Percentiles rank a stretch among this genome's conserved stretches.
These are phyloP conservation scores for Panaeolus papilionaceus DNA, from an alignment of 768 basidiomycete species.

Conservation along the genomic window DNA sequence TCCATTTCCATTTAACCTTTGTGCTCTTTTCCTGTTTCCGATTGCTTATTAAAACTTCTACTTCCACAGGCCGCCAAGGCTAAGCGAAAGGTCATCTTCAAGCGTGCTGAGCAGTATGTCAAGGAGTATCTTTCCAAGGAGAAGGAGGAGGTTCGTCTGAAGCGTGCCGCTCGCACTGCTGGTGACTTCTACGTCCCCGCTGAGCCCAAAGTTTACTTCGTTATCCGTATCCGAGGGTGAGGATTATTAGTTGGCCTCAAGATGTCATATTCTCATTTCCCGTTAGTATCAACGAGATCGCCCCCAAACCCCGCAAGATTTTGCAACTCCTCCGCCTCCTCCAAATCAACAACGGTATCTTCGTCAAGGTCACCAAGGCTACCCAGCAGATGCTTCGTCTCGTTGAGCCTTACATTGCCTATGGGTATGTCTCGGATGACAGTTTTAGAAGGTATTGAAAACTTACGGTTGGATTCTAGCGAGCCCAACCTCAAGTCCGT, in stretches of 20 bases:
- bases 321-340: conserved; percentile 97
- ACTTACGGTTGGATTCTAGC: conserved; percentile 43
- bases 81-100: conserved; percentile 98
- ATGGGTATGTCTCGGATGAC: conserved; percentile 62
- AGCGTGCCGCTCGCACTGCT: conserved; percentile 87
- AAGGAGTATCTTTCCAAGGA: conserved; percentile 95
- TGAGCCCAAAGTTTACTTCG: conserved; percentile 97
- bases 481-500: conserved; percentile 97
- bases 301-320: conserved; percentile 99
- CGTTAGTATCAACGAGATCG: conserved; percentile 97
- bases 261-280: conserved; percentile 18
- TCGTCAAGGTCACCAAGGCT: conserved; percentile 95
- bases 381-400: conserved; percentile 98
- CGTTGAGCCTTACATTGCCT: conserved; percentile 96
- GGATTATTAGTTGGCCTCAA: conserved; percentile 36
- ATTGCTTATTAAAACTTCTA: conserved; percentile 19
- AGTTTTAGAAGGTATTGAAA: background rate
- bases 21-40: conserved; percentile 20
- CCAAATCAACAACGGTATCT: conserved; percentile 99
- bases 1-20: conserved; percentile 20
- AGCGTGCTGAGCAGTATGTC: conserved; percentile 97
- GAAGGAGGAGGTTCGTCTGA: conserved; percentile 95
- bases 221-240: conserved; percentile 95
- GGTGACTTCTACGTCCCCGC: conserved; percentile 99
- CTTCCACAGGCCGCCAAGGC: conserved; percentile 75